A percentile compares a stretch with the other conserved stretches of the same genome.
These are phyloP conservation scores for Citrullus mucosospermus DNA, from an alignment of 306 rosid species.

Conservation along the genomic window DNA sequence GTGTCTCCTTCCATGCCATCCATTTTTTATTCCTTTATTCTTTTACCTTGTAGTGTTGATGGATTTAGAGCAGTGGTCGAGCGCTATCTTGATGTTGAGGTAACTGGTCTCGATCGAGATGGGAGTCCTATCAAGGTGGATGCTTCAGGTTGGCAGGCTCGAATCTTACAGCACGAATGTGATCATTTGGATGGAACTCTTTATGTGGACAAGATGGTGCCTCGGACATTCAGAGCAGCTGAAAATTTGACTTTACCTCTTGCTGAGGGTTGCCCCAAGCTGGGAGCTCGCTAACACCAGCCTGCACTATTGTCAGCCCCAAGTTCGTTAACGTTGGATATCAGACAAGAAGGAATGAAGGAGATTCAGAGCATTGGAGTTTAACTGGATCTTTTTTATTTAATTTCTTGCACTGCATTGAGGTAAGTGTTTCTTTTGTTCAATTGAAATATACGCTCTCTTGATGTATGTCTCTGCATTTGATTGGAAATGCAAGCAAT, in stretches of 20 bases:
- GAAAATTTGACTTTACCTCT: conserved; percentile 69
- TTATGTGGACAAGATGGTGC: conserved; percentile 79
- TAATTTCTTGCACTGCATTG: not conserved
- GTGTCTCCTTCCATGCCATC: not conserved
- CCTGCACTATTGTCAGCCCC: not conserved
- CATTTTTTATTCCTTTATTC: not conserved
- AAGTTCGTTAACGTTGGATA: not conserved
- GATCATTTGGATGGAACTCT: conserved; percentile 86
- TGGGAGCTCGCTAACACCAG: conserved; percentile 25
- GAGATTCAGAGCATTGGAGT: not conserved
- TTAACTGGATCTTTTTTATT: not conserved
- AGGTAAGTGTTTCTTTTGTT: not conserved
- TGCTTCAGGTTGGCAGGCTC: conserved; percentile 92
- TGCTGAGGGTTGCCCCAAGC: conserved; percentile 71
- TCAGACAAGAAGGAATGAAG: not conserved
- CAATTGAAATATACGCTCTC: not conserved
- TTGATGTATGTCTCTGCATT: not conserved
- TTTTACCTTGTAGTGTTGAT: conserved; percentile 48
- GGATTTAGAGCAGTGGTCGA: conserved; percentile 80
- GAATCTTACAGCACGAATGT: conserved; percentile 83
- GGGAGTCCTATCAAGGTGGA: conserved; percentile 49
- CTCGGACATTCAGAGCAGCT: conserved; percentile 64
- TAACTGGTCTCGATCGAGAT: conserved; percentile 63
- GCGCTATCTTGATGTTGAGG: conserved; percentile 74
- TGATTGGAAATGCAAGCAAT: not conserved